Evolutionary conservation across 345 rosid species (phyloP).

Genomic region (Brassica incana): DNA sequence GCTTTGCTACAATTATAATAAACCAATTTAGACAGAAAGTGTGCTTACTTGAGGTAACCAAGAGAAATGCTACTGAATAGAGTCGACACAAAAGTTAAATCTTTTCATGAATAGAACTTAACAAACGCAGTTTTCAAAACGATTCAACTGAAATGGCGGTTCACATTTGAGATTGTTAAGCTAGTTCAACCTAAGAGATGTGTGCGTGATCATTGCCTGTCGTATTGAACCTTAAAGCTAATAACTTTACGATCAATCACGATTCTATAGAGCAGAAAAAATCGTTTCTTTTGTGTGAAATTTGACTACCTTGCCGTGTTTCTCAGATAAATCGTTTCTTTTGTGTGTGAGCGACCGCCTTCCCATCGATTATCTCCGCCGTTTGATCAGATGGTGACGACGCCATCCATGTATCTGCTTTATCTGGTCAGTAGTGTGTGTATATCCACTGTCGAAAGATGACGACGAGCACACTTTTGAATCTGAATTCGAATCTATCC

Average conservation of each 20-base stretch:
- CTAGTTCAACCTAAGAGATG: not conserved
- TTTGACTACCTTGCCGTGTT: conserved; percentile 63
- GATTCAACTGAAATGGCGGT: not conserved
- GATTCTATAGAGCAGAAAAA: not conserved
- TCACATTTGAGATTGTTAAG: conserved; percentile 5
- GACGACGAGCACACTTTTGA: not conserved
- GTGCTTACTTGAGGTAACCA: not conserved
- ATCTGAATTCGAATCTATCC: conserved; percentile 11
- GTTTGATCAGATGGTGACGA: conserved; percentile 52
- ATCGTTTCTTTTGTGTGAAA: not conserved
- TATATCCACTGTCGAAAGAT: not conserved
- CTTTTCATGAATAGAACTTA: not conserved
- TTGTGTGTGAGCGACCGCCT: conserved; percentile 68
- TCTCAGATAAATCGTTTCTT: conserved; percentile 60
- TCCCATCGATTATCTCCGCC: conserved; percentile 74
- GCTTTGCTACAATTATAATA: not conserved
- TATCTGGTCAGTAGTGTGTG: not conserved
- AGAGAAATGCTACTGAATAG: not conserved
- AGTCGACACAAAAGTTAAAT: not conserved
- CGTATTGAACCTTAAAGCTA: not conserved
- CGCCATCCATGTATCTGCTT: conserved; percentile 29
- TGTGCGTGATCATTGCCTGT: conserved; percentile 6
- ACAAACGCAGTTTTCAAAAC: not conserved
- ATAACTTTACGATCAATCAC: not conserved
- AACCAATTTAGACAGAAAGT: not conserved